Evolutionary conservation across 768 basidiomycete species (phyloP), one percentile per base, ranked within the genome.

Genomic region (Dacryopinax spathularia): DNA sequence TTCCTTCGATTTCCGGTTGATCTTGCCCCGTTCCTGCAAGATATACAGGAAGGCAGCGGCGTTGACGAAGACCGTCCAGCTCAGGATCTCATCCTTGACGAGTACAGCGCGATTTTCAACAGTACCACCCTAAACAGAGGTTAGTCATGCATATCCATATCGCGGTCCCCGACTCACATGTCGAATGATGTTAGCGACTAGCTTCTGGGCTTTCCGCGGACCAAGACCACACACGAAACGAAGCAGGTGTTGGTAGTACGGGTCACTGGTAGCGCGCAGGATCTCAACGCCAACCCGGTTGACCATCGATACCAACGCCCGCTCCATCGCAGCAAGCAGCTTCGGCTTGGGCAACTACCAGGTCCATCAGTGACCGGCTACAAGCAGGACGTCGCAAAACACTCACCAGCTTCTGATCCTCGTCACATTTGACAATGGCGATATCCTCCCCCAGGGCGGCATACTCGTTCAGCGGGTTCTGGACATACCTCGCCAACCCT

Each of bases 281-380:
- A 99, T 88, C 72, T 98, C 94, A 44, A 98, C 93, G 33, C 96
- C 96, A 65, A 94, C 86, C 70, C 84, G 85, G 75, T 94, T 97
- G 63, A 89, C 87, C 29, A 90, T 79, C 72, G 97, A 94, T 63
- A 96, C 90, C 35, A 99, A 77, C 29, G 83, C 86, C 37, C 90
- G 85, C 73, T 99, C 96, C 37, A 96, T 82, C 0, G 86, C 83
- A 4, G 79, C 73, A 59, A 91, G 73, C 15, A 97, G 77, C 72
- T 95, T 96, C 69, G 96, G 94, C 66, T 77, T 79, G 0, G 94
- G 85, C 39, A 98, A 80, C 92, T 97, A 64, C n/a, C 22, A 16
- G 36, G 22, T 61, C 20, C 22, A 67, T 59, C 33, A 66, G n/a
- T 60, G 39, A 44, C 6, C 22, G 31, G 43, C 1, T 18, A 60